Evolutionary conservation across 2,329 filamentous ascomycete species (phyloP), one percentile per base, ranked within the genome.

Genomic region (Rhinocladiella mackenziei): DNA sequence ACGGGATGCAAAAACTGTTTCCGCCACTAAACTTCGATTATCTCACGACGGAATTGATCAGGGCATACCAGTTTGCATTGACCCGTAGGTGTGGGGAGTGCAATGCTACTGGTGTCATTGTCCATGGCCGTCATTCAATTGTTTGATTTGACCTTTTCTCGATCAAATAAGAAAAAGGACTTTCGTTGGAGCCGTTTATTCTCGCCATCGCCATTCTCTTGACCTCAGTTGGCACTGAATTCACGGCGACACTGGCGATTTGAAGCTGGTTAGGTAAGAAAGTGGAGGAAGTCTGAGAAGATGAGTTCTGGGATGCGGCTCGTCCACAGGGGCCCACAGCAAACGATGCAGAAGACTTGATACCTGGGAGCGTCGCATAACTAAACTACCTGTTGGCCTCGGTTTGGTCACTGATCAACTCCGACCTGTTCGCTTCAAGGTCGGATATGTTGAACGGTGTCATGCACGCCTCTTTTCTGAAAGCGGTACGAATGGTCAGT

Each of bases 361-460:
- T 77, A 1, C 78, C 83, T 3, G 83, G 84, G 55, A 83, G 82
- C 0, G 76, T 79, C 1, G 73, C 79, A 39, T 88, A 84, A 84
- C 71, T 88, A 41, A 88, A 88, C 58, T 81, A 77, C 3, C 61
- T 87, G 1, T 59, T 88, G 5, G 69, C 75, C 3, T 77, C 82
- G 1, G 73, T 87, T 4, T 88, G 84, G 84, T 82, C 83, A 0
- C 70, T 89, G 20, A 74, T 88, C 57, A 88, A 88, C 57, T 84
- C 84, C 0, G 84, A 88, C 55, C 70, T 89, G 1, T 87, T 88
- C 56, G 73, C 76, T 1, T 79, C 77, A 23, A 62, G 87, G 2
- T 75, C 79, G 0, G 84, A 88, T 56, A 84, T 78, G 19, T 73
- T 89, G 3, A 84, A 88, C 63, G 84, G 88, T 60, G 81, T 88